These are phyloP conservation scores for Hypoxylon sp. DNA, from an alignment of 2,329 filamentous ascomycete species.

Conservation along the genomic window DNA sequence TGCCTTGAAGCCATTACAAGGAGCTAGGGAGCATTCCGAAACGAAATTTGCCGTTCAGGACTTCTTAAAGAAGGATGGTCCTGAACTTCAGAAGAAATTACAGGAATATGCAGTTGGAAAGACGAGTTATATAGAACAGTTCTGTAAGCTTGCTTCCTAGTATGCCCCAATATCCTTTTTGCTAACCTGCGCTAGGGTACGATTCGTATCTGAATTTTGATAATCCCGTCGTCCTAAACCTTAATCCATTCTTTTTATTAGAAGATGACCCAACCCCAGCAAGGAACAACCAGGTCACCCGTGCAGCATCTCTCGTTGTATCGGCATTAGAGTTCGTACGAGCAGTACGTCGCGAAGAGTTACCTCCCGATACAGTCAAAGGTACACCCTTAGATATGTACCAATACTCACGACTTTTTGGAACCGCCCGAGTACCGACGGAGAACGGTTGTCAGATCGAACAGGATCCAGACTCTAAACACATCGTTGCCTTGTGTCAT, in stretches of 20 bases:
- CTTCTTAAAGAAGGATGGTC: constrained; percentile 83
- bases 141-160: constrained; percentile 72
- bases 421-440: constrained; percentile 92
- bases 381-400: constrained; percentile 95
- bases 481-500: constrained; percentile 90
- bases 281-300: constrained; percentile 94
- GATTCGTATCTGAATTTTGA: constrained; percentile 98
- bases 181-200: constrained; percentile 73
- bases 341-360: constrained; percentile 89
- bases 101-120: constrained; percentile 90
- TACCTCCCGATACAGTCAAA: constrained; percentile 86
- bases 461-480: constrained; percentile 91
- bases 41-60: constrained; percentile 82
- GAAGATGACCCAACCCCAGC: constrained; percentile 98
- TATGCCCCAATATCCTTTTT: neutral
- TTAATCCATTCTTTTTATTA: constrained; percentile 97
- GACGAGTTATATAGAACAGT: constrained; percentile 98
- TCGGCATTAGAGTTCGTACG: constrained; percentile 92
- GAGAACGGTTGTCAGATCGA: constrained; percentile 95
- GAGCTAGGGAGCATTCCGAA: constrained; percentile 80
- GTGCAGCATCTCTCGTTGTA: constrained; percentile 88
- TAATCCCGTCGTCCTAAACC: constrained; percentile 94
- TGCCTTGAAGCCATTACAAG: constrained; percentile 82
- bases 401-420: constrained; percentile 94
- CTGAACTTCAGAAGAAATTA: constrained; percentile 84